These are phyloP conservation scores for Apiospora kogelbergensis DNA, from an alignment of 2,329 filamentous ascomycete species.

Conservation along the genomic window DNA sequence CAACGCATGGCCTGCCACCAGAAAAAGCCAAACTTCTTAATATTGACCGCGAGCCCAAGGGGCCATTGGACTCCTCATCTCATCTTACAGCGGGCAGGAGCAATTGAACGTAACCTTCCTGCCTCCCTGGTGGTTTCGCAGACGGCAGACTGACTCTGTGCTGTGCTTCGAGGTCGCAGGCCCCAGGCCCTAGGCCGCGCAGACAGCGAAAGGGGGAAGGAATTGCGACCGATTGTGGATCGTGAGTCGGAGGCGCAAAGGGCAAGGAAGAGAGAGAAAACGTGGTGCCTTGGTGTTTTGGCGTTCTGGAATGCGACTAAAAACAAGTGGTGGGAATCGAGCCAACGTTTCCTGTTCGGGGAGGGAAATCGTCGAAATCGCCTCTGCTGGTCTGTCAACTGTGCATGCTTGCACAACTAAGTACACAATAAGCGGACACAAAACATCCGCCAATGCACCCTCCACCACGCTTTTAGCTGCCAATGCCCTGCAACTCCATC, in stretches of 20 bases:
- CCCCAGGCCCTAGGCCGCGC: not conserved
- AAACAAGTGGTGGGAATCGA: not conserved
- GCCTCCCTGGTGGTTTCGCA: not conserved
- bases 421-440: not conserved
- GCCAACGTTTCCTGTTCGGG: not conserved
- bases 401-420: not conserved
- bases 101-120: conserved; percentile 1
- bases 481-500: not conserved
- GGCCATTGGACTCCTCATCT: not conserved
- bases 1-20: not conserved
- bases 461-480: not conserved
- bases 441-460: not conserved
- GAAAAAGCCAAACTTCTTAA: not conserved
- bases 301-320: not conserved
- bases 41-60: not conserved
- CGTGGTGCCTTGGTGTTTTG: not conserved
- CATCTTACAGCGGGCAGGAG: not conserved
- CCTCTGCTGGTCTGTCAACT: too few relatives aligned
- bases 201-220: not conserved
- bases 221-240: not conserved
- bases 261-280: not conserved
- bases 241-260: not conserved
- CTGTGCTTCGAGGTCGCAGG: not conserved
- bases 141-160: too few relatives aligned
- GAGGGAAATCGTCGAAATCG: not conserved